phyloP scores from a whole-genome alignment of 495 filamentous ascomycete species.

The Penicillium soppii region DNA sequence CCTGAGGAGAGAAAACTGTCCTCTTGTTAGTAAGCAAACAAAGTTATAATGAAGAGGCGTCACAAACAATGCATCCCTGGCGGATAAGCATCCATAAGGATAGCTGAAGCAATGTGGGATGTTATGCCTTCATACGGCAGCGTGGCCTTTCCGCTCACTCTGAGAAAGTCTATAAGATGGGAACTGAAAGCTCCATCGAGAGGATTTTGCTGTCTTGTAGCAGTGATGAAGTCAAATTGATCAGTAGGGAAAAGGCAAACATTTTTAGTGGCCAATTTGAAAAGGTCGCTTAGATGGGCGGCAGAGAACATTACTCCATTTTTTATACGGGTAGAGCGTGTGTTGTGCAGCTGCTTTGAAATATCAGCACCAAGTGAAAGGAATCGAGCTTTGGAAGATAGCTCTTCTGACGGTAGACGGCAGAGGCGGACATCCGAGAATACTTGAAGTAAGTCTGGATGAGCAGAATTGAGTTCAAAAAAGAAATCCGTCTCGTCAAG shows the following conservation, averaged over 20 bases:
- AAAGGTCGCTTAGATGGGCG: conserved; percentile 18
- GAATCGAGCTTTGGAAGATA: conserved; percentile 8
- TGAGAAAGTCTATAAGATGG: conserved; percentile 16
- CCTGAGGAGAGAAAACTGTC: conserved; percentile 16
- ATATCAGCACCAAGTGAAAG: conserved; percentile 4
- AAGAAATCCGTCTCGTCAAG: conserved; percentile 4
- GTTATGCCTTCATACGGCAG: conserved; percentile 9
- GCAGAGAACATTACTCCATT: conserved; percentile 17
- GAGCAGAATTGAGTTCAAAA: not conserved
- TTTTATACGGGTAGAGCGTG: not conserved
- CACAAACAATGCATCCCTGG: conserved; percentile 27
- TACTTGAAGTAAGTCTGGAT: not conserved
- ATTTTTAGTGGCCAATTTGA: conserved; percentile 15
- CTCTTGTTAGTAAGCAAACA: not conserved
- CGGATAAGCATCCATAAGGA: conserved; percentile 24
- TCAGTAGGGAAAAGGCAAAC: conserved; percentile 3
- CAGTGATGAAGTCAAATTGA: conserved; percentile 23
- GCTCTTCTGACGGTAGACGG: not conserved
- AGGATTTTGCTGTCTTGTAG: conserved; percentile 12
- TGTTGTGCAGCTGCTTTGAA: not conserved
- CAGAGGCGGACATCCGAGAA: conserved; percentile 7
- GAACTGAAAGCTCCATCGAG: conserved; percentile 16
- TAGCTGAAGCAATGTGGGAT: conserved; percentile 21
- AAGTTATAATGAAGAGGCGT: not conserved
- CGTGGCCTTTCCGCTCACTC: conserved; percentile 4